Conservation (phyloP, 139 green algal genomes). For the Chlorella ohadii region DNA sequence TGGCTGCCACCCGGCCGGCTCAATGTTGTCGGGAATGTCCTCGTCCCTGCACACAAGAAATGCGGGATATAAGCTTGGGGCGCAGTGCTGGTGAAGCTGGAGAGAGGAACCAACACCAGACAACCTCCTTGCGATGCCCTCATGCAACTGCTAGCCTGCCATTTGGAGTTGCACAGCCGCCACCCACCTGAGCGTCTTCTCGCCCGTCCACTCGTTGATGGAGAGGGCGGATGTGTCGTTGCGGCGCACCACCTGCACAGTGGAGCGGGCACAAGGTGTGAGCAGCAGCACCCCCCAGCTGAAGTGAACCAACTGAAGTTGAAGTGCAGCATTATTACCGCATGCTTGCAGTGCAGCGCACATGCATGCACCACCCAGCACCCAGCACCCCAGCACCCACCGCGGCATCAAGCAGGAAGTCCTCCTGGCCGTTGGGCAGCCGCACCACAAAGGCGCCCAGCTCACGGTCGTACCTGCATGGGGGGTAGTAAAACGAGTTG, state of each 20-base stretch:
- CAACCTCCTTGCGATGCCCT: no score
- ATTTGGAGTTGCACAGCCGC: no score
- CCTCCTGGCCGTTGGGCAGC: slow-evolving; percentile 53
- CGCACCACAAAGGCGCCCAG: slow-evolving; percentile 60
- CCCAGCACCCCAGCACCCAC: background rate
- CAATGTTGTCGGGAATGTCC: slow-evolving; percentile 78
- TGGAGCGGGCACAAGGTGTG: no score
- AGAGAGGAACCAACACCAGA: background rate
- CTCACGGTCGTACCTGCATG: slow-evolving; percentile 59
- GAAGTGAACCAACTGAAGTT: no score
- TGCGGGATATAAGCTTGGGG: no score
- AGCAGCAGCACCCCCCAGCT: no score
- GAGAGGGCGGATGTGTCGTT: slow-evolving; percentile 87
- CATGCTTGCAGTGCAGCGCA: no score
- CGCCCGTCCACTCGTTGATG: slow-evolving; percentile 93
- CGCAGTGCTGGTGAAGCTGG: no score
- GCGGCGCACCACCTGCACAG: slow-evolving; percentile 64
- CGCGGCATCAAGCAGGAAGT: slow-evolving; percentile 83
- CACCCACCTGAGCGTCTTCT: slow-evolving; percentile 50
- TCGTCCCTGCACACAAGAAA: slow-evolving; percentile 35
- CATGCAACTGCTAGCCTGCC: no score
- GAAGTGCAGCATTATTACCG: no score
- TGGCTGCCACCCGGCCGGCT: slow-evolving; percentile 70
- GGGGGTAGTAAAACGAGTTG: no score
- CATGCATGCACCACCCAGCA: no score